Conservation (phyloP, 139 green algal genomes). For the Chloropicon primus region DNA sequence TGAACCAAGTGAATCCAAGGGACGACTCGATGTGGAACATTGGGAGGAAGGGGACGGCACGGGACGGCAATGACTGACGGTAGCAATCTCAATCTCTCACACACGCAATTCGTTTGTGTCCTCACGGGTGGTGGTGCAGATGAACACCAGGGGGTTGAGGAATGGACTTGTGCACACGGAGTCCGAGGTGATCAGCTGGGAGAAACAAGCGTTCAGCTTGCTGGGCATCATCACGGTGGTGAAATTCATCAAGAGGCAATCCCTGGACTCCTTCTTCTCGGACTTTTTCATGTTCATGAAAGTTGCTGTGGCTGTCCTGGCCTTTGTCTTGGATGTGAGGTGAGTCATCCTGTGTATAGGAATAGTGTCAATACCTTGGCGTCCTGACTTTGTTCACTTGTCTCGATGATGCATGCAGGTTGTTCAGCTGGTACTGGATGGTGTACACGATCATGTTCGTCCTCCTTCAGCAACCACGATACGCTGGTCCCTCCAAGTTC, state of each 20-base stretch:
- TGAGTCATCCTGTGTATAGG: background rate
- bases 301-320: constrained; percentile 2
- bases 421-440: constrained; percentile 16
- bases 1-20: too few species aligned
- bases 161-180: background rate
- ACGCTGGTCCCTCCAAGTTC: constrained; percentile 14
- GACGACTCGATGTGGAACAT: too few species aligned
- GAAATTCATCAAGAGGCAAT: background rate
- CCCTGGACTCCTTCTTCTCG: constrained; percentile 5
- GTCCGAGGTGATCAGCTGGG: constrained; percentile 2
- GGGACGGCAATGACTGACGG: too few species aligned
- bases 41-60: too few species aligned
- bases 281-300: constrained; percentile 15
- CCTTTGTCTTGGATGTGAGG: background rate
- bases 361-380: background rate
- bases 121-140: too few species aligned
- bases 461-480: constrained; percentile 24
- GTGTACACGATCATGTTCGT: constrained; percentile 15
- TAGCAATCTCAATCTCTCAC: too few species aligned
- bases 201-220: constrained; percentile 1
- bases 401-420: constrained; percentile 19
- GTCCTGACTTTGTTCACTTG: background rate
- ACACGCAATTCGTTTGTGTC: too few species aligned
- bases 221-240: background rate
- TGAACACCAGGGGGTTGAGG: background rate